These are phyloP conservation scores for Candida schatavii DNA, from an alignment of 805 yeast genomes.

Conservation along the genomic window DNA sequence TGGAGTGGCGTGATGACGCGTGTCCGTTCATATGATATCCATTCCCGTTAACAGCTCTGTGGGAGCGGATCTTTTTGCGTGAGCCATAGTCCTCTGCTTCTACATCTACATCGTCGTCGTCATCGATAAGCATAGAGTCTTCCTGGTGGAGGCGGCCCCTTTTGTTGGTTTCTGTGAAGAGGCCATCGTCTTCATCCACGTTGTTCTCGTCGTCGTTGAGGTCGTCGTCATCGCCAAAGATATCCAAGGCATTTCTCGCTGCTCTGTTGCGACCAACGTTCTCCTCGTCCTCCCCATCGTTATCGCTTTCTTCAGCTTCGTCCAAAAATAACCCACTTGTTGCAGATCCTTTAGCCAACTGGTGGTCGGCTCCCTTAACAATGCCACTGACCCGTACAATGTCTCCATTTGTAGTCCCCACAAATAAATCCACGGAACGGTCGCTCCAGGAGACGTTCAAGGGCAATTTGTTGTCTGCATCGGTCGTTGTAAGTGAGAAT, in stretches of 20 bases:
- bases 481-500: constrained; percentile 23
- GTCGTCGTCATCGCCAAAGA: constrained; percentile 36
- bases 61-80: constrained; percentile 21
- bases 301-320: constrained; percentile 25
- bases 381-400: constrained; percentile 23
- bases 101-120: constrained; percentile 24
- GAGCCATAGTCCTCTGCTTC: constrained; percentile 9
- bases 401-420: constrained; percentile 46
- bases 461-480: constrained; percentile 13
- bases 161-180: constrained; percentile 4
- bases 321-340: constrained; percentile 17
- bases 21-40: constrained; percentile 11
- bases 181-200: no score
- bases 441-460: constrained; percentile 28
- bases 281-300: constrained; percentile 17
- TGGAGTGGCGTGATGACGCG: not conserved
- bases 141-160: constrained; percentile 20
- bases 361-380: constrained; percentile 7
- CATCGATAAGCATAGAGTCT: constrained; percentile 35
- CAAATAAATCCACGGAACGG: constrained; percentile 20
- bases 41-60: constrained; percentile 6
- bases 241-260: not conserved
- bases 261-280: constrained; percentile 3
- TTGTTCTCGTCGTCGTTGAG: constrained; percentile 57
- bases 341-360: constrained; percentile 3